Conservation (phyloP, 495 filamentous ascomycete species). For the Cercophora newfieldiana region DNA sequence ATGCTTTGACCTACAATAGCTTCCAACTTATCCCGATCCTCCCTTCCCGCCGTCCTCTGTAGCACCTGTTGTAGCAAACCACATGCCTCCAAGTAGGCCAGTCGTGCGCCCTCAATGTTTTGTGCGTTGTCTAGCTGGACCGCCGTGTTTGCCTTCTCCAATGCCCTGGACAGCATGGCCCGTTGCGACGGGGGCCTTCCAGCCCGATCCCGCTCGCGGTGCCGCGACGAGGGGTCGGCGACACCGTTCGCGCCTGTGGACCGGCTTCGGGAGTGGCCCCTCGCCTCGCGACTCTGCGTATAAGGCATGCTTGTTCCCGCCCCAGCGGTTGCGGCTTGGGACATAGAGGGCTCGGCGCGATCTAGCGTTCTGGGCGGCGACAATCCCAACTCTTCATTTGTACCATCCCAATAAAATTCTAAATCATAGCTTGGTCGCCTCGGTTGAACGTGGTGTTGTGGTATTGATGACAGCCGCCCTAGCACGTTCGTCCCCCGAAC, state of each 20-base stretch:
- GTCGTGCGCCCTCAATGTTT: conserved; percentile 89
- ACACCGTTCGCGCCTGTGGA: conserved; percentile 47
- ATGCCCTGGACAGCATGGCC: conserved; percentile 86
- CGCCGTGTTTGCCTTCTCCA: conserved; percentile 93
- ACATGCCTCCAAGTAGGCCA: conserved; percentile 90
- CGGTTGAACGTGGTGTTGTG: conserved; percentile 2
- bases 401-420: conserved; percentile 30
- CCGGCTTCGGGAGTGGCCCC: conserved; percentile 50
- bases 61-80: conserved; percentile 83
- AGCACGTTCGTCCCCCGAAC: conserved; percentile 32
- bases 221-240: conserved; percentile 41
- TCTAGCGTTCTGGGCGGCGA: conserved; percentile 20
- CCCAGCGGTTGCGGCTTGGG: conserved; percentile 16
- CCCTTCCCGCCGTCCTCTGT: conserved; percentile 71
- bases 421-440: conserved; percentile 19
- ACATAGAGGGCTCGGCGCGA: conserved; percentile 16
- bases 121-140: conserved; percentile 93
- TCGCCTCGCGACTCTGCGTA: conserved; percentile 37
- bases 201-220: conserved; percentile 27
- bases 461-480: conserved; percentile 14
- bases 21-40: conserved; percentile 84
- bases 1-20: conserved; percentile 87
- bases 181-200: conserved; percentile 67
- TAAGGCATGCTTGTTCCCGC: conserved; percentile 31
- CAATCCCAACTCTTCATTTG: conserved; percentile 24